Evolutionary conservation across 2,329 filamentous ascomycete species (phyloP).

Genomic region (Alternaria triticina): DNA sequence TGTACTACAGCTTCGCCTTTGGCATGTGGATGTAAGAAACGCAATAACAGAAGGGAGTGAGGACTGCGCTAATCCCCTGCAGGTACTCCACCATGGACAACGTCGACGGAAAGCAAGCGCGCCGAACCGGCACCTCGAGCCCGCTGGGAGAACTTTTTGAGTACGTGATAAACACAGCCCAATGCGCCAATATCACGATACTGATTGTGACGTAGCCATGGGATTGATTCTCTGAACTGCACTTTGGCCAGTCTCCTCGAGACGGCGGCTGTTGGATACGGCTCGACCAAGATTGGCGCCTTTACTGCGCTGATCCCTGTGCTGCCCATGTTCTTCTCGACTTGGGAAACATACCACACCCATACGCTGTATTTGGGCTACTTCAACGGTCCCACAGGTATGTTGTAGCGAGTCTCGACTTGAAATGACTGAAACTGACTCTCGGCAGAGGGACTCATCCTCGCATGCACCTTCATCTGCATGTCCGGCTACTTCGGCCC

Average conservation of each 20-base stretch:
- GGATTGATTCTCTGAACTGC: constrained; percentile 97
- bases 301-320: constrained; percentile 92
- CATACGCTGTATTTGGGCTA: constrained; percentile 95
- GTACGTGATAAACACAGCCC: constrained; percentile 51
- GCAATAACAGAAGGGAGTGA: not conserved
- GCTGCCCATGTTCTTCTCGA: constrained; percentile 98
- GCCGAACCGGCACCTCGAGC: constrained; percentile 92
- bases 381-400: constrained; percentile 90
- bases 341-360: constrained; percentile 99
- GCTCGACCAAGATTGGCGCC: constrained; percentile 80
- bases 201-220: constrained; percentile 65
- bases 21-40: constrained; percentile 84
- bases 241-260: constrained; percentile 90
- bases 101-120: constrained; percentile 95
- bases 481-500: constrained; percentile 88
- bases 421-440: no score
- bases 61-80: constrained; percentile 17
- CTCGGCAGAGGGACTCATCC: constrained; percentile 76
- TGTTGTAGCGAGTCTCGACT: no score
- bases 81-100: constrained; percentile 97
- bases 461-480: constrained; percentile 86
- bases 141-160: constrained; percentile 96
- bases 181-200: constrained; percentile 27
- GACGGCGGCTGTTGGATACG: constrained; percentile 90
- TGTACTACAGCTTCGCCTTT: constrained; percentile 94